Percentiles rank a stretch among this genome's conserved stretches.
Evolutionary conservation across 2,329 filamentous ascomycete genomes (phyloP).

Genomic region (Neobulgaria alba): DNA sequence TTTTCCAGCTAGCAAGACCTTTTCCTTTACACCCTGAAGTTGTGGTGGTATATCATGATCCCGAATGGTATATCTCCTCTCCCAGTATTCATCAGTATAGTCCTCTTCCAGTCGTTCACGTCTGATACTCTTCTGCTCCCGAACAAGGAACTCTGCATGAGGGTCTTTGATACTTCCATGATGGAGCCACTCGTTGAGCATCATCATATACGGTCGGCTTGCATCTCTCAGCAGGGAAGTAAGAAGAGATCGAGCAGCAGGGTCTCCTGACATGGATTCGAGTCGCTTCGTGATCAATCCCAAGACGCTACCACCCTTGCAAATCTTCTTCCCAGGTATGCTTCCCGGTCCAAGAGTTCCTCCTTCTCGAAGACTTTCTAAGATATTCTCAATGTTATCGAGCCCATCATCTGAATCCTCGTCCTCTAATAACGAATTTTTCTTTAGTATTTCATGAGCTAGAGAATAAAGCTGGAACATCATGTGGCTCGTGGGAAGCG

Average conservation of each 20-base stretch:
- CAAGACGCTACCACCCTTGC: constrained; percentile 93
- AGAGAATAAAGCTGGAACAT: constrained; percentile 83
- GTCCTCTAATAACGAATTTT: constrained; percentile 77
- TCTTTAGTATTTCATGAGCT: constrained; percentile 77
- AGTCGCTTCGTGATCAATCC: constrained; percentile 77
- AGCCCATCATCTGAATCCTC: constrained; percentile 53
- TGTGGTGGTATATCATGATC: constrained; percentile 89
- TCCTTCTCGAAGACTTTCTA: constrained; percentile 81
- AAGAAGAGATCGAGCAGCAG: constrained; percentile 72
- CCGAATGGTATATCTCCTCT: constrained; percentile 90
- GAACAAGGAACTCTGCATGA: constrained; percentile 87
- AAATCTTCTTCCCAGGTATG: constrained; percentile 81
- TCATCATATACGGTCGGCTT: constrained; percentile 90
- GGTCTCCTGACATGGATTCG: constrained; percentile 87
- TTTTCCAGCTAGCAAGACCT: constrained; percentile 90
- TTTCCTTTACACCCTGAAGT: constrained; percentile 82
- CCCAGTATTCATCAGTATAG: constrained; percentile 99
- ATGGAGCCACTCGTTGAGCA: constrained; percentile 98
- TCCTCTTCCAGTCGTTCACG: constrained; percentile 87
- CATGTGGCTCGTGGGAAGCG: constrained; percentile 82
- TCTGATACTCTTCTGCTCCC: constrained; percentile 91
- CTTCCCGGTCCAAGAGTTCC: constrained; percentile 71
- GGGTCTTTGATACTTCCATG: constrained; percentile 92
- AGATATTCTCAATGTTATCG: constrained; percentile 84
- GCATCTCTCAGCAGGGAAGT: constrained; percentile 78